Base-by-base conservation (phyloP, 257 asterid genomes). In the Nyctanthes arbortristis region DNA sequence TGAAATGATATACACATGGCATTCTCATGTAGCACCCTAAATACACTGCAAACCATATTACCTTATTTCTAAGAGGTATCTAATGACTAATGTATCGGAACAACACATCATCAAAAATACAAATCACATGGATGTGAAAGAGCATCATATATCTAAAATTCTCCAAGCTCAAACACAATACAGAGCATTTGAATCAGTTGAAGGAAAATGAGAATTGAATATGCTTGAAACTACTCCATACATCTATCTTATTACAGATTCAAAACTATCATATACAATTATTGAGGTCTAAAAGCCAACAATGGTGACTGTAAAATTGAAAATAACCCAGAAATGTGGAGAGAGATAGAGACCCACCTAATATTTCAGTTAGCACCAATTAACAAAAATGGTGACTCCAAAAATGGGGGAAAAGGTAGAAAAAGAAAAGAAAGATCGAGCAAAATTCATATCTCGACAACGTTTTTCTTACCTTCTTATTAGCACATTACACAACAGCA, bases 401-500 rank as follows among this genome's bases (percentile, higher is more conserved):
- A n/a, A n/a, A n/a, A n/a, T n/a, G n/a, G n/a, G n/a, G n/a, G n/a
- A n/a, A n/a, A n/a, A n/a, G n/a, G n/a, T n/a, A n/a, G n/a, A 40
- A 24, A 35, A 10, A 32, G 43, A 36, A 47, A 30, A 29, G 36
- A 24, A 70, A 29, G 1, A 70, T n/a, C 61, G n/a, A 8, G 27
- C 25, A 73, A 10, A 31, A 18, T 6, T 49, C 4, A 20, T 31
- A 25, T 32, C 36, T 31, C 60, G 67, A 74, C 75, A 69, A 52
- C 56, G 28, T 73, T 36, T 22, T 61, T 30, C 72, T 67, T 71
- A 89, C 99, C 97, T 91, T 84, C 91, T 84, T 74, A 94, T 88
- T 82, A 94, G 84, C 73, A 86, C 67, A 78, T 91, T 94, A 65
- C 99, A 94, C 65, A 94, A 81, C 57, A 86, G 88, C 68, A 91